A percentile compares a stretch with the other conserved stretches of the same genome.
Conservation (phyloP, 257 asterid genomes). For the Nyctanthes arbortristis region DNA sequence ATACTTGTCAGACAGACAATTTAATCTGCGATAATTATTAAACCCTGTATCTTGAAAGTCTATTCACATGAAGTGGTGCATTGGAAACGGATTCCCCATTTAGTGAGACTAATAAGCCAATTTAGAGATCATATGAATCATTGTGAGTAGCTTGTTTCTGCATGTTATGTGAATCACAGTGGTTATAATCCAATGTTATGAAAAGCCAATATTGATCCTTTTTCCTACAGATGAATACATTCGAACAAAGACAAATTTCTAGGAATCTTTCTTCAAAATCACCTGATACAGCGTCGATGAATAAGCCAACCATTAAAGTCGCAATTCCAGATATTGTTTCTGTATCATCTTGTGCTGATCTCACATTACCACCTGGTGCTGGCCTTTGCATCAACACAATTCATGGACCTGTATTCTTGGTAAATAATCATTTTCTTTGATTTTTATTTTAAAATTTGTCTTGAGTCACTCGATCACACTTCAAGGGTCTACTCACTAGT, state of each 20-base stretch:
- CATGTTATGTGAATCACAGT: neutral
- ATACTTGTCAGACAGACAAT: too few species aligned
- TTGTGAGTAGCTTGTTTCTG: neutral
- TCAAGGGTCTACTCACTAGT: neutral
- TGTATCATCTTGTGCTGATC: conserved; percentile 86
- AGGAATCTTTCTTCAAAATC: conserved; percentile 64
- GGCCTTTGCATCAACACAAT: conserved; percentile 82
- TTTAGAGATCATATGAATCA: neutral
- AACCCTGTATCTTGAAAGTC: neutral
- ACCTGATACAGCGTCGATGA: conserved; percentile 39
- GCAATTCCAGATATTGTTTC: conserved; percentile 72
- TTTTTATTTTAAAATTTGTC: neutral
- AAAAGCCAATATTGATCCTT: neutral
- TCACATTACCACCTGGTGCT: conserved; percentile 95
- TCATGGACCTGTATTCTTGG: conserved; percentile 85
- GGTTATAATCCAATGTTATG: neutral
- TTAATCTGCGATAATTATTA: neutral
- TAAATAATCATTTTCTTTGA: conserved; percentile 28
- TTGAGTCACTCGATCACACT: neutral
- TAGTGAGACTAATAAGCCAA: neutral
- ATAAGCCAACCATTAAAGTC: conserved; percentile 58
- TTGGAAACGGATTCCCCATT: neutral
- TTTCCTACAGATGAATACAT: conserved; percentile 52
- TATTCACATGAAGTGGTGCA: neutral
- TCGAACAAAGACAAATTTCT: conserved; percentile 53